Percentiles rank a stretch among this genome's conserved stretches.
phyloP scores from a whole-genome alignment of 768 basidiomycete genomes.

The Suillus alpinus region DNA sequence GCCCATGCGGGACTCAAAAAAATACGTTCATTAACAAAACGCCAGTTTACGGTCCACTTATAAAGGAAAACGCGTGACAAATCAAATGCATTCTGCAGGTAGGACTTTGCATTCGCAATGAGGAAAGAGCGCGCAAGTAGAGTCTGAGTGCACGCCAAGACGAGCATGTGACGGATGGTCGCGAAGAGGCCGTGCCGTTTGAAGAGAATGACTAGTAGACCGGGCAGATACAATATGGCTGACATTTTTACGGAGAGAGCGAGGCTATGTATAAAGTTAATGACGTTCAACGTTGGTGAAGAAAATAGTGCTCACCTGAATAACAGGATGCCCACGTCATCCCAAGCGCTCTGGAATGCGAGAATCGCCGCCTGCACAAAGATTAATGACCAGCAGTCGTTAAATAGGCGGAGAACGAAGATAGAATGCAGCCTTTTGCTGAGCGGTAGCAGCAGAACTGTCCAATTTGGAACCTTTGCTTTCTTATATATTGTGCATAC shows the following conservation, averaged over 20 bases:
- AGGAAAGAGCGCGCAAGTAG: slow-evolving; percentile 73
- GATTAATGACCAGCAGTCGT: slow-evolving; percentile 86
- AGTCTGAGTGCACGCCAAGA: slow-evolving; percentile 45
- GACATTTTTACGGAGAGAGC: slow-evolving; percentile 97
- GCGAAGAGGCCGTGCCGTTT: slow-evolving; percentile 60
- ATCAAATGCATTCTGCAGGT: slow-evolving; percentile 79
- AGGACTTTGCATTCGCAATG: slow-evolving; percentile 53
- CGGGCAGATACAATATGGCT: slow-evolving; percentile 85
- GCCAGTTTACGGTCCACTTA: slow-evolving; percentile 99
- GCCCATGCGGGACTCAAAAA: slow-evolving; percentile 72
- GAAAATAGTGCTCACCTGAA: slow-evolving; percentile 57
- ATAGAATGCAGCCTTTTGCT: slow-evolving; percentile 96
- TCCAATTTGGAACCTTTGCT: slow-evolving; percentile 69
- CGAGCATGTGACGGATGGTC: slow-evolving; percentile 47
- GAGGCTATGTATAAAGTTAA: slow-evolving; percentile 7
- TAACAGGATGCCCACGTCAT: slow-evolving; percentile 61
- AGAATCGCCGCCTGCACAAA: slow-evolving; percentile 65
- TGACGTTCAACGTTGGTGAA: background rate
- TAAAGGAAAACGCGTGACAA: slow-evolving; percentile 86
- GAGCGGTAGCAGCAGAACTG: slow-evolving; percentile 67
- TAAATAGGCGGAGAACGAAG: slow-evolving; percentile 88
- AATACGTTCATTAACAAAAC: slow-evolving; percentile 72
- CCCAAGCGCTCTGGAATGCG: slow-evolving; percentile 56
- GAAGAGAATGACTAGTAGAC: slow-evolving; percentile 78
- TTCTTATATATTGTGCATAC: slow-evolving; percentile 67